These are phyloP conservation scores for Cryptococcus neoformans DNA, from an alignment of 1,284 basidiomycete genomes.

Conservation along the genomic window DNA sequence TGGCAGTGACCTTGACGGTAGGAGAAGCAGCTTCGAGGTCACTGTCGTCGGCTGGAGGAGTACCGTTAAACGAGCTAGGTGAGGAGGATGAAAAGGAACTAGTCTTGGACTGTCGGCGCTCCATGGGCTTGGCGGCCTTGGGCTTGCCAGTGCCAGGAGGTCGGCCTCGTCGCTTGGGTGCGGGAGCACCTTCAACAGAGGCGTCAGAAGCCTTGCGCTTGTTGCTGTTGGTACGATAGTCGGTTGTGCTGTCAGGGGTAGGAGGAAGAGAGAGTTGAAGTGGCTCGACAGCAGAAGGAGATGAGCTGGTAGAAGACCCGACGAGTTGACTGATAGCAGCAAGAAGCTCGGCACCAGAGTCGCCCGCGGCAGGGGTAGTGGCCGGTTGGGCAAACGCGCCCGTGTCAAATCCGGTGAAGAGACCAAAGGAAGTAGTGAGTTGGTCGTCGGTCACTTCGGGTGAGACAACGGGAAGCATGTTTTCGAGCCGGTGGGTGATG, in stretches of 20 bases:
- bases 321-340: conserved; percentile 22
- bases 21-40: conserved; percentile 6
- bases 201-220: conserved; percentile 36
- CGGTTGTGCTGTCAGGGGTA: neutral
- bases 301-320: conserved; percentile 2
- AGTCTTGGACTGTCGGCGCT: conserved; percentile 15
- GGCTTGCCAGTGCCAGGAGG: conserved; percentile 21
- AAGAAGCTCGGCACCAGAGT: conserved; percentile 10
- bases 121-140: conserved; percentile 20
- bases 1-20: conserved; percentile 23
- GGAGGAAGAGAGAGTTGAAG: conserved; percentile 8
- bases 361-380: conserved; percentile 10
- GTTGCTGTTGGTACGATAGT: conserved; percentile 3
- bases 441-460: conserved; percentile 19
- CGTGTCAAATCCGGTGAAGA: conserved; percentile 22
- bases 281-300: conserved; percentile 10
- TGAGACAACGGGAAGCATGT: conserved; percentile 14
- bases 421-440: conserved; percentile 24
- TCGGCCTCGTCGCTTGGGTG: conserved; percentile 30
- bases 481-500: conserved; percentile 29
- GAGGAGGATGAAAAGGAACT: conserved; percentile 3
- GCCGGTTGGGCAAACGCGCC: conserved; percentile 24
- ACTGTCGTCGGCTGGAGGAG: conserved; percentile 2
- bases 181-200: conserved; percentile 11
- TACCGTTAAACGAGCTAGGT: conserved; percentile 5